A percentile compares a stretch with the other conserved stretches of the same genome.
These are phyloP conservation scores for Phytophthora syringae DNA, from an alignment of 352 stramenopile genomes.

Conservation along the genomic window DNA sequence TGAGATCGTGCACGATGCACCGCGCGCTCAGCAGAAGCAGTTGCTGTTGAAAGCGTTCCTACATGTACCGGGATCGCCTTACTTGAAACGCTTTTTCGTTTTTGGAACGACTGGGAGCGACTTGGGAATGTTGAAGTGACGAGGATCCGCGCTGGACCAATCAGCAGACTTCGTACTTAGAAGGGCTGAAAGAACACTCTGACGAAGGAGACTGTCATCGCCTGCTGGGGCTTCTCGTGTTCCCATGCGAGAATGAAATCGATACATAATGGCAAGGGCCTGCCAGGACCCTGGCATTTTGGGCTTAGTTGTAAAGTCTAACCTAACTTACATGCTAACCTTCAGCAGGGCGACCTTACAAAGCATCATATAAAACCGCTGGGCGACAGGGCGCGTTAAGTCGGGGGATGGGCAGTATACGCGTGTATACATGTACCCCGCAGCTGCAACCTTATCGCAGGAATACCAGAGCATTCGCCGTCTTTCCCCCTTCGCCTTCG, in stretches of 20 bases:
- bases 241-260: no score
- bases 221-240: no score
- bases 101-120: background rate
- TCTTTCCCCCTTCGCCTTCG: no score
- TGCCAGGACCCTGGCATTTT: no score
- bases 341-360: slow-evolving; percentile 1
- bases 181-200: no score
- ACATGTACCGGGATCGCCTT: no score
- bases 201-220: no score
- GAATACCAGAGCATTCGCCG: no score
- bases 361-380: background rate
- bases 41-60: background rate
- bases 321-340: no score
- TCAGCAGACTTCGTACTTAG: slow-evolving; percentile 5
- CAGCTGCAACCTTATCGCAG: slow-evolving; percentile 10
- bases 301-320: no score
- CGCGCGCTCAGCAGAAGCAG: background rate
- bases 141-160: slow-evolving; percentile 7
- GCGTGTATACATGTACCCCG: slow-evolving; percentile 2
- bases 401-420: slow-evolving; percentile 14
- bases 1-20: slow-evolving; percentile 9
- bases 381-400: slow-evolving; percentile 17
- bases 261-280: no score
- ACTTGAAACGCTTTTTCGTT: no score
- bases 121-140: slow-evolving; percentile 8